A percentile compares a stretch with the other conserved stretches of the same genome.
Conservation (phyloP, 495 filamentous ascomycete species). For the Penicillium goetzii region DNA sequence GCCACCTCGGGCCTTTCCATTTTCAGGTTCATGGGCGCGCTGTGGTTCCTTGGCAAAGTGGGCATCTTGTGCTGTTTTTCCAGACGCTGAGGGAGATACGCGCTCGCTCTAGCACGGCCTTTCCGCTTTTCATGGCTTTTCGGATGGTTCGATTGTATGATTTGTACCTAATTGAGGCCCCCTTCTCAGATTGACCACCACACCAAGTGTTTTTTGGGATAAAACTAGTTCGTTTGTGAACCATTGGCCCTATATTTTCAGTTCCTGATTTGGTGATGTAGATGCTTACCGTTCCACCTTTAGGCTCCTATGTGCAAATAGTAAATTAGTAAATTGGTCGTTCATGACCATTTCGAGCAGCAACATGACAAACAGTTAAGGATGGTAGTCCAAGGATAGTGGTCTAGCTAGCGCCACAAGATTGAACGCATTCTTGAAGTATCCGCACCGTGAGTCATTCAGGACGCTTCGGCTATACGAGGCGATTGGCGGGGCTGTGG, state of each 20-base stretch:
- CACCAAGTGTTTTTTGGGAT: background rate
- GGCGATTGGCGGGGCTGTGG: background rate
- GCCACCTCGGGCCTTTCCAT: slow-evolving; percentile 75
- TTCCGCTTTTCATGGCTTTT: background rate
- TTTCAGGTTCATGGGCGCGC: slow-evolving; percentile 78
- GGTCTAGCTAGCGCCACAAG: background rate
- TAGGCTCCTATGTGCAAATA: too few species aligned
- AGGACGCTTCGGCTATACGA: slow-evolving; percentile 1
- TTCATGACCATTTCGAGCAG: too few species aligned
- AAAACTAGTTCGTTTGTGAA: background rate
- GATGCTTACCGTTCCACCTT: background rate
- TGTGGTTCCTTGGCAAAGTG: slow-evolving; percentile 81
- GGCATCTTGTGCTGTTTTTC: slow-evolving; percentile 81
- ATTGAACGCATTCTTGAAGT: background rate
- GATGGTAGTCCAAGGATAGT: background rate
- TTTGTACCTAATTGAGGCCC: background rate
- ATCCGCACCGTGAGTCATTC: background rate
- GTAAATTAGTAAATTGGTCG: too few species aligned
- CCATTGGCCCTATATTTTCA: background rate
- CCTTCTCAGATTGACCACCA: background rate
- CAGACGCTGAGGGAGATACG: background rate
- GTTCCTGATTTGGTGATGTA: background rate
- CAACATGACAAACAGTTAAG: too few species aligned
- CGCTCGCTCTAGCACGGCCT: background rate
- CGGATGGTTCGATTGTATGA: background rate